Base-by-base conservation (phyloP, 768 basidiomycete species). In the Hortiboletus campestris region DNA sequence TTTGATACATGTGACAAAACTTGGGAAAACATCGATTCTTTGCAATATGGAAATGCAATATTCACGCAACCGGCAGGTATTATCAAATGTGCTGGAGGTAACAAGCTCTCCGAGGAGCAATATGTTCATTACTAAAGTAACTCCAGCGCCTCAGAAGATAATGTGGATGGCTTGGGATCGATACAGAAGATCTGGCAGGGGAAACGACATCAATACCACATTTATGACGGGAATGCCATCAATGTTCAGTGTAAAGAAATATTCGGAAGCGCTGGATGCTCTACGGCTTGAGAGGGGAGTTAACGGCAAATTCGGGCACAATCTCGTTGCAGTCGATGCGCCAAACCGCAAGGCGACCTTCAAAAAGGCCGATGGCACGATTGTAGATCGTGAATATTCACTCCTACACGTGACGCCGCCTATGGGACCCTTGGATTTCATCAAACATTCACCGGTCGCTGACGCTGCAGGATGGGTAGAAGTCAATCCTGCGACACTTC, bases 141-240 rank as follows among this genome's bases (percentile, higher is more conserved):
- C n/a, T 38, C 40, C 60, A 90, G 89, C 87, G 16, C 89, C 90
- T 19, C 90, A 93, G 67, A 94, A 95, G 73, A 89, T 94, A 51
- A 94, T 96, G 90, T 96, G 93, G 92, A 92, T 94, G 89, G 89
- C 91, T 44, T 93, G 91, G 90, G 91, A 94, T 67, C 77, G 85
- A 46, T 92, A 80, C 69, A 78, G 80, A 53, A 78, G 71, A 66
- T 88, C 88, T 11, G 77, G 78, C 3, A 80, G 88, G 19, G 68
- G 74, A 16, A 76, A 80, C 46, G 77, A 81, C 46, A 79, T 89
- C 62, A 77, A 83, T 48, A 67, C 89, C 57, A 83, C 91, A 55
- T 96, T 96, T 69, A 88, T 88, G 70, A 91, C 88, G 31, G 94
- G 93, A 57, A 89, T 87, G 89, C 93, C 94, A 17, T 81, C 88